Base-by-base conservation (phyloP, 2,329 filamentous ascomycete species). In the Alternaria gansuensis region DNA sequence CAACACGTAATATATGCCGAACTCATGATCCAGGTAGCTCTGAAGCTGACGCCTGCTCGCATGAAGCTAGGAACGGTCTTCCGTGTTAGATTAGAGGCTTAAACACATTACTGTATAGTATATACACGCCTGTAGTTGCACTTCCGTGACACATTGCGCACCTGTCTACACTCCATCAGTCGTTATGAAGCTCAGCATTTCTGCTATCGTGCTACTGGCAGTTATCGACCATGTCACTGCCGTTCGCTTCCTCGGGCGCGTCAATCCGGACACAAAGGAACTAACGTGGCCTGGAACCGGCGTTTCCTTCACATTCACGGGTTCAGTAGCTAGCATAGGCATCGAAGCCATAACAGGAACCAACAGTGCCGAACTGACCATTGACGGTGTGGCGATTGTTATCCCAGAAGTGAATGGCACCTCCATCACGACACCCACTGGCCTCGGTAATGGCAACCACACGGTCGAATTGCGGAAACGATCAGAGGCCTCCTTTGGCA, bases 201-300 rank as follows among this genome's bases (percentile, higher is more conserved):
- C 34, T 11, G 43, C 37, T 31, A 24, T 54, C 34, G 23, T 50
- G 7, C 28, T 60, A 24, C 31, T 60, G 2, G 58, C 49, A 13
- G 26, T 29, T 21, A 36, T 60, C 17, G 43, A 54, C 21, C n/a
- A 28, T 46, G 58, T 28, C 26, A 28, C 34, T 10, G 58, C 54
- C 3, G 26, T 57, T 34, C 66, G 64, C 2, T 66, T 63, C 23
- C 57, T 81, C 11, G 79, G 78, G n/a, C 70, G 79, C 40, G 79
- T 81, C 24, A 80, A 81, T 45, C 79, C 80, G 0, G 68, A 71
- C 17, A 81, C 78, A 6, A 76, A 74, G 44, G 76, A 81, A 64
- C 69, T 82, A 21, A 81, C 77, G n/a, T 82, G 80, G 80, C 77
- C 80, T 0, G 78, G 77, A 40, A 80, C 79, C 1, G 80, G 80